phyloP scores from a whole-genome alignment of 2,329 filamentous ascomycete species.

The Tothia fuscella region DNA sequence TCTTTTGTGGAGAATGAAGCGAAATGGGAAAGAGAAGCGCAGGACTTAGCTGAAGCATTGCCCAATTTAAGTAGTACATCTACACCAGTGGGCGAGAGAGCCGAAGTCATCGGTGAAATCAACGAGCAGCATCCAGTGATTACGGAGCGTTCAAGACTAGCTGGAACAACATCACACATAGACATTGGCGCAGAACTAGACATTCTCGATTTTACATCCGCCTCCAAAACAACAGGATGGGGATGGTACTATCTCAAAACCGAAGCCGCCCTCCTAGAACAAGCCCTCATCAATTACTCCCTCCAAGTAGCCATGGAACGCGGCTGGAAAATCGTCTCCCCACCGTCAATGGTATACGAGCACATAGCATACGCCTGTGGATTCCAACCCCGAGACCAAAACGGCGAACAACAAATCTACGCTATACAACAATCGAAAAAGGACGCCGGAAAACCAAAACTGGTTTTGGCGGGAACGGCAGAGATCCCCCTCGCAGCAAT shows the following conservation, averaged over 20 bases:
- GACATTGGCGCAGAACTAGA: constrained; percentile 77
- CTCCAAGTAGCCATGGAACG: constrained; percentile 57
- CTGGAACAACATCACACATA: constrained; percentile 62
- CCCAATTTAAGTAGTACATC: constrained; percentile 73
- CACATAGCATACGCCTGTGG: constrained; percentile 86
- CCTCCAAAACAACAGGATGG: constrained; percentile 79
- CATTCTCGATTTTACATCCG: constrained; percentile 82
- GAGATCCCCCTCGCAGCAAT: constrained; percentile 92
- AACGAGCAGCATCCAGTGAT: constrained; percentile 49
- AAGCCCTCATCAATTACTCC: constrained; percentile 81
- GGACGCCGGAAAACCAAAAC: constrained; percentile 51
- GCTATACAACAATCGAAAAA: constrained; percentile 53
- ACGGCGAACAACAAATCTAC: constrained; percentile 90
- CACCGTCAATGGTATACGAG: constrained; percentile 82
- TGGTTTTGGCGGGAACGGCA: constrained; percentile 75
- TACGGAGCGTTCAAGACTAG: constrained; percentile 24
- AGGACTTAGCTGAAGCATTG: constrained; percentile 63
- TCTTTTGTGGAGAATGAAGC: constrained; percentile 50
- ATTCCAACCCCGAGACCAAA: constrained; percentile 82
- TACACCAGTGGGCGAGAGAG: constrained; percentile 59
- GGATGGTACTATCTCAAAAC: constrained; percentile 96
- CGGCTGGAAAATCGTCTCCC: constrained; percentile 71
- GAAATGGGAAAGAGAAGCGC: constrained; percentile 27
- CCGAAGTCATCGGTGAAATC: constrained; percentile 61
- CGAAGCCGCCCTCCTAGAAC: constrained; percentile 85